Evolutionary conservation across 805 yeast species (phyloP).

Genomic region (Wickerhamiella occidentalis): DNA sequence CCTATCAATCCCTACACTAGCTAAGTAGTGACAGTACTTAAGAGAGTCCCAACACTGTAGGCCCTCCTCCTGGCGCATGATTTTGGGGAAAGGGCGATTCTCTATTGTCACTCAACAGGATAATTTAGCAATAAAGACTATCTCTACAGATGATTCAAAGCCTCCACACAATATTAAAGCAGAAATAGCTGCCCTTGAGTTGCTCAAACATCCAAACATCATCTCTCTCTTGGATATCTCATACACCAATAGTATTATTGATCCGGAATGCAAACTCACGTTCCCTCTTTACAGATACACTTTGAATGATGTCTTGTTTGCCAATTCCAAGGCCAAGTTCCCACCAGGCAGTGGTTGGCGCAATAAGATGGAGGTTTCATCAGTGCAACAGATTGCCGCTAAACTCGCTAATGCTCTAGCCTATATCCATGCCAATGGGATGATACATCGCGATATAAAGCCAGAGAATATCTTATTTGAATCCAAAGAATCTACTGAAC

Average conservation of each 20-base stretch:
- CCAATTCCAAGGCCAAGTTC: slow-evolving; percentile 27
- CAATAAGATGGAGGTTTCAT: slow-evolving; percentile 31
- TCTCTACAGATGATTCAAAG: slow-evolving; percentile 38
- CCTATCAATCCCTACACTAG: no score
- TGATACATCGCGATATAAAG: slow-evolving; percentile 39
- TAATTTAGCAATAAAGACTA: slow-evolving; percentile 35
- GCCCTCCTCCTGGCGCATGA: no score
- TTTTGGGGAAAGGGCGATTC: background rate
- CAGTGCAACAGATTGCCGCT: slow-evolving; percentile 19
- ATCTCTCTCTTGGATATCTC: slow-evolving; percentile 23
- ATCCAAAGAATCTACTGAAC: slow-evolving; percentile 27
- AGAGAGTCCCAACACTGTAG: no score
- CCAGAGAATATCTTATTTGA: slow-evolving; percentile 61
- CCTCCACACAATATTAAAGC: slow-evolving; percentile 43
- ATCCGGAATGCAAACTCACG: slow-evolving; percentile 26
- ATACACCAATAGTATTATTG: slow-evolving; percentile 15
- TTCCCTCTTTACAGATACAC: slow-evolving; percentile 33
- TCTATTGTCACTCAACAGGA: background rate
- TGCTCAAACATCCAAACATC: slow-evolving; percentile 17
- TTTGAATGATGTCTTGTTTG: slow-evolving; percentile 29
- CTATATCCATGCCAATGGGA: slow-evolving; percentile 21
- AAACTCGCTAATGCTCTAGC: slow-evolving; percentile 21
- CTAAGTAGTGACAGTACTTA: no score
- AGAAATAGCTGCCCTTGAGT: slow-evolving; percentile 34
- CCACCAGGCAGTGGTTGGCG: slow-evolving; percentile 26